Evolutionary conservation across 805 yeast genomes (phyloP), one percentile per base, ranked within the genome.

Genomic region (Kuraishia ogatae): DNA sequence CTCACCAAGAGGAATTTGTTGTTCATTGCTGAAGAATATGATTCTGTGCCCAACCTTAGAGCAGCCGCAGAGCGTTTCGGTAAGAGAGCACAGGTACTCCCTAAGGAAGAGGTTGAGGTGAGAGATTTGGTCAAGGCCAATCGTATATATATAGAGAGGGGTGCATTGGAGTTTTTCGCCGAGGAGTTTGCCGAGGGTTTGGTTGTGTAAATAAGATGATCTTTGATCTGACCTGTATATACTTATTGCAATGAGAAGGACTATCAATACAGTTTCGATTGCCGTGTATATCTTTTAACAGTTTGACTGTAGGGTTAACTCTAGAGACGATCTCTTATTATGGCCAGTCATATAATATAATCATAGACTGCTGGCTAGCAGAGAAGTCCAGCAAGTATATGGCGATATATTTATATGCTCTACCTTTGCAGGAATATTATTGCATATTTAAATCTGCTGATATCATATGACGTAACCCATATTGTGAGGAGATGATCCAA

Each of bases 41-140:
- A 61, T 22, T 55, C 57, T 48, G 57, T 78, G 74, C 63, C 75
- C 55, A 88, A 88, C 61, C 76, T 90, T 61, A 72, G 84, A 58
- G 68, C 76, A 50, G 80, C 90, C 20, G 80, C 89, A 10, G 80
- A 77, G 52, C 64, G 69, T 51, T 75, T 73, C 62, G 79, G 80
- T 58, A 62, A 66, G 52, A 81, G 79, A 62, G 80, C 88, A 50
- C 85, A 79, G 57, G 82, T 91, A 39, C 71, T 87, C 58, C 81
- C 83, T 59, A 84, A 86, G 66, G 96, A 89, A 64, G 87, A 85
- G 22, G 81, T 90, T 43, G 88, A 86, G 66, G 93, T 92, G 20
- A 83, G 92, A 70, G 96, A 91, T 66, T 64, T 92, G 53, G 79
- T 92, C 58, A 86, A 83, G 70, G 93, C 97, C 15, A 80, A 86